A percentile compares a stretch with the other conserved stretches of the same genome.
Evolutionary conservation across 371 early-diverging fungal genomes (phyloP).

Genomic region (Rhizopus microsporus): DNA sequence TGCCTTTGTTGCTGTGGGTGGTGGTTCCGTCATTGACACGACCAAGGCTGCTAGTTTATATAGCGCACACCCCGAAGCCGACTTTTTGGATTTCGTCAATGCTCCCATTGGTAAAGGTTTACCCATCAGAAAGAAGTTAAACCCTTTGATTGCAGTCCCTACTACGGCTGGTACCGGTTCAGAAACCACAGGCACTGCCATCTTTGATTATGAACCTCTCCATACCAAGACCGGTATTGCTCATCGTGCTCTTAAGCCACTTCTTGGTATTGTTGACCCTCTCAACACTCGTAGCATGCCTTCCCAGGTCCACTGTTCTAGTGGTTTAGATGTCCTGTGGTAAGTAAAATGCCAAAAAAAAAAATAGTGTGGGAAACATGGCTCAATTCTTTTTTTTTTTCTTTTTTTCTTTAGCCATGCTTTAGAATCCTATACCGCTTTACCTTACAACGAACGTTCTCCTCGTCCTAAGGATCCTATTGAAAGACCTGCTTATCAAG

Average conservation of each 20-base stretch:
- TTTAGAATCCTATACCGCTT: slow-evolving; percentile 89
- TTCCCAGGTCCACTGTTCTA: slow-evolving; percentile 79
- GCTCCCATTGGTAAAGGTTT: slow-evolving; percentile 90
- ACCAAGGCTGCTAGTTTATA: slow-evolving; percentile 92
- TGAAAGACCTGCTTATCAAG: slow-evolving; percentile 89
- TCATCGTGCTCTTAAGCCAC: slow-evolving; percentile 82
- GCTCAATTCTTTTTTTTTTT: not conserved
- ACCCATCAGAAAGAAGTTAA: slow-evolving; percentile 70
- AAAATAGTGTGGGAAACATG: not conserved
- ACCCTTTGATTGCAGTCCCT: slow-evolving; percentile 84
- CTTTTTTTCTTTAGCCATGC: slow-evolving; percentile 59
- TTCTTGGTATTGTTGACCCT: slow-evolving; percentile 88
- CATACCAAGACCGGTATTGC: slow-evolving; percentile 92
- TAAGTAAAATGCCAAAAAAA: slow-evolving; percentile 12
- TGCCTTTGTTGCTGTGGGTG: slow-evolving; percentile 90
- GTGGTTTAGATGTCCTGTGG: slow-evolving; percentile 89
- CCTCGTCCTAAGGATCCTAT: slow-evolving; percentile 84
- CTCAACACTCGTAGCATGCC: slow-evolving; percentile 87
- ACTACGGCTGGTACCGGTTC: slow-evolving; percentile 90
- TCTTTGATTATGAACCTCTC: slow-evolving; percentile 86
- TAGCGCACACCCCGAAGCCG: slow-evolving; percentile 78
- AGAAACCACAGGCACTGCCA: slow-evolving; percentile 90
- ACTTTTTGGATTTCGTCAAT: slow-evolving; percentile 91
- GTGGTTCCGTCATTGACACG: slow-evolving; percentile 93
- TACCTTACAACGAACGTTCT: slow-evolving; percentile 81